These are phyloP conservation scores for Phaseolus coccineus DNA, from an alignment of 331 rosid genomes.

Conservation along the genomic window DNA sequence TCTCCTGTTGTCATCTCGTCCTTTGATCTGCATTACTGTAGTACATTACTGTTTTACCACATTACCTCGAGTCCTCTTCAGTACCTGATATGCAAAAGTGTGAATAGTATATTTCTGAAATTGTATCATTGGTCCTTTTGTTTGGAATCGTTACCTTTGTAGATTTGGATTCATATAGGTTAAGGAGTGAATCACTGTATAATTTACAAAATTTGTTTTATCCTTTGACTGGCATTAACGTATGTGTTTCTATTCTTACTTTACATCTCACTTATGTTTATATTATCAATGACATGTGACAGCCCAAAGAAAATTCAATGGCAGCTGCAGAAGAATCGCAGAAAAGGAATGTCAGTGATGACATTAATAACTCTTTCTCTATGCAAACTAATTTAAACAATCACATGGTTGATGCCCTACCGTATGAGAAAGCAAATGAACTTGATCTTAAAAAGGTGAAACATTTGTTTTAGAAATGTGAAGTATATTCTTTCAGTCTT, in stretches of 20 bases:
- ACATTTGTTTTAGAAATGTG: slow-evolving; percentile 44
- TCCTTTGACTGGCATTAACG: neutral
- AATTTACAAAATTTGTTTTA: neutral
- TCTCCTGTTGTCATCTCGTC: neutral
- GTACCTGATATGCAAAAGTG: neutral
- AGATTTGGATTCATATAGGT: slow-evolving; percentile 25
- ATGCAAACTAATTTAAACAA: slow-evolving; percentile 34
- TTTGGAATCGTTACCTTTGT: neutral
- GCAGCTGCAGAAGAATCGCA: slow-evolving; percentile 50
- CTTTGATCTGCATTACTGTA: neutral
- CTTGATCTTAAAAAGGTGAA: slow-evolving; percentile 42
- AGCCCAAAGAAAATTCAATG: slow-evolving; percentile 52
- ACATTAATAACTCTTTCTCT: slow-evolving; percentile 40
- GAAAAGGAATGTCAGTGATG: slow-evolving; percentile 46
- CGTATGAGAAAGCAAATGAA: slow-evolving; percentile 46
- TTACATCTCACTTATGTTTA: slow-evolving; percentile 1
- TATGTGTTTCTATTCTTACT: slow-evolving; percentile 16
- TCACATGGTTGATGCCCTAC: slow-evolving; percentile 38
- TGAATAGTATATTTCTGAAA: slow-evolving; percentile 22
- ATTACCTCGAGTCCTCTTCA: neutral
- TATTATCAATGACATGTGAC: slow-evolving; percentile 15
- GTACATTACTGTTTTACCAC: neutral
- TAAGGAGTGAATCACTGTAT: slow-evolving; percentile 15
- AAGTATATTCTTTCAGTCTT: slow-evolving; percentile 10
- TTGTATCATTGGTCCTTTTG: slow-evolving; percentile 7